Percentiles rank a stretch among this genome's conserved stretches.
Conservation (phyloP, 768 basidiomycete species). For the Terana coerulea region DNA sequence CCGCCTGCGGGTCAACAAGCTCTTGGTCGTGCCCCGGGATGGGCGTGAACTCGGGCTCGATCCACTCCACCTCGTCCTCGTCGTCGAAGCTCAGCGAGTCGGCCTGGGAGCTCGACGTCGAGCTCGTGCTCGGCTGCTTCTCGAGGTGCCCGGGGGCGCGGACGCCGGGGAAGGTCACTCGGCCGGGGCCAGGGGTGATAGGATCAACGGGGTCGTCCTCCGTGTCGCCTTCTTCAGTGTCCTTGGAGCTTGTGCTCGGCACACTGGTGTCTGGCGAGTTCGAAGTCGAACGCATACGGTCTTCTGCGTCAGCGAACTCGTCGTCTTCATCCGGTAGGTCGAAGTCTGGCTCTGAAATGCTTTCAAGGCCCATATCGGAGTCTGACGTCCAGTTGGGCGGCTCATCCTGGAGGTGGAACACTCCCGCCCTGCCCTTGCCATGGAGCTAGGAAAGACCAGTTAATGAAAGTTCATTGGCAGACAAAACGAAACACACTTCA, state of each 20-base stretch:
- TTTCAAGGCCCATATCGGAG: slow-evolving; percentile 76
- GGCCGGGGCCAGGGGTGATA: slow-evolving; percentile 59
- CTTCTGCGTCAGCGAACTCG: slow-evolving; percentile 45
- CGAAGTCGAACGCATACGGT: slow-evolving; percentile 24
- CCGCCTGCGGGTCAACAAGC: slow-evolving; percentile 10
- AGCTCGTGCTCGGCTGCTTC: slow-evolving; percentile 23
- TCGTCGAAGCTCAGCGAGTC: slow-evolving; percentile 35
- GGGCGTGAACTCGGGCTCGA: slow-evolving; percentile 45
- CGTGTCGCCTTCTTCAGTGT: slow-evolving; percentile 54
- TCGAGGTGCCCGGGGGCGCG: slow-evolving; percentile 9
- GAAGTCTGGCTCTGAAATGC: slow-evolving; percentile 76
- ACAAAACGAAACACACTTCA: slow-evolving; percentile 50
- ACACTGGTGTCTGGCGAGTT: slow-evolving; percentile 32
- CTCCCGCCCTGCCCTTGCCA: slow-evolving; percentile 44
- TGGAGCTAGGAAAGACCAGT: slow-evolving; percentile 34
- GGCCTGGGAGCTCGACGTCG: slow-evolving; percentile 28
- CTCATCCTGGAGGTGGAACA: slow-evolving; percentile 86
- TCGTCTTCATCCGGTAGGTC: slow-evolving; percentile 54
- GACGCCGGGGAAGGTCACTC: slow-evolving; percentile 20
- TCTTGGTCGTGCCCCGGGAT: slow-evolving; percentile 2
- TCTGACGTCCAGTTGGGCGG: slow-evolving; percentile 81
- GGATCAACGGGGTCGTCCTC: slow-evolving; percentile 73
- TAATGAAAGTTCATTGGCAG: slow-evolving; percentile 3
- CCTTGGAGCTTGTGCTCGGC: slow-evolving; percentile 29
- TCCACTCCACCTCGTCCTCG: slow-evolving; percentile 56